These are phyloP conservation scores for Bipolaris bicolor DNA, from an alignment of 2,329 filamentous ascomycete genomes.

Conservation along the genomic window DNA sequence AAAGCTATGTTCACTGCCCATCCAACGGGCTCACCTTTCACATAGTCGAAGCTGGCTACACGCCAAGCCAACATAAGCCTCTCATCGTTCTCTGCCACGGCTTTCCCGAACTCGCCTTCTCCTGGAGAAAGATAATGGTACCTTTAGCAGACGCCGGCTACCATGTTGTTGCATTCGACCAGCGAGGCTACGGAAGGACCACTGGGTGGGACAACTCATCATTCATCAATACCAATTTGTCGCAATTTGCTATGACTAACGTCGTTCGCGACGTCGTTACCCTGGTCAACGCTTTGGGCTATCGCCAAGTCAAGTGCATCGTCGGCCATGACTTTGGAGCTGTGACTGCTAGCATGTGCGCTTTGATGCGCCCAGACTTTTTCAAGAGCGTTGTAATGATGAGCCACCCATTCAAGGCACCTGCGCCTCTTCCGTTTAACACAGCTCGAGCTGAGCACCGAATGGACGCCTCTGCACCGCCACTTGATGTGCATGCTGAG, in stretches of 20 bases:
- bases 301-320: conserved; percentile 63
- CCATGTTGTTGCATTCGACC: conserved; percentile 70
- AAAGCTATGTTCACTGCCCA: conserved; percentile 63
- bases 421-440: conserved; percentile 58
- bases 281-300: conserved; percentile 66
- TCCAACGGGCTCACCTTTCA: conserved; percentile 66
- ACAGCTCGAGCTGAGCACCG: conserved; percentile 42
- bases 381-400: conserved; percentile 68
- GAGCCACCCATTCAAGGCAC: conserved; percentile 68
- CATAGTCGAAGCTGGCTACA: conserved; percentile 61
- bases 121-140: conserved; percentile 69
- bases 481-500: conserved; percentile 60
- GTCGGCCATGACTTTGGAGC: conserved; percentile 73
- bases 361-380: conserved; percentile 68
- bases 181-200: conserved; percentile 71
- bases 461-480: conserved; percentile 18
- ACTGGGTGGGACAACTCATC: conserved; percentile 62
- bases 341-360: conserved; percentile 64
- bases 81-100: conserved; percentile 69
- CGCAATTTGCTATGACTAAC: conserved; percentile 63
- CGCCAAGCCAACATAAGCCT: conserved; percentile 52
- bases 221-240: conserved; percentile 61
- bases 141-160: conserved; percentile 65
- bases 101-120: conserved; percentile 72
- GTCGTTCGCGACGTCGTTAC: conserved; percentile 68